Conservation (phyloP, 2,329 filamentous ascomycete species). For the Gremmenia infestans region DNA sequence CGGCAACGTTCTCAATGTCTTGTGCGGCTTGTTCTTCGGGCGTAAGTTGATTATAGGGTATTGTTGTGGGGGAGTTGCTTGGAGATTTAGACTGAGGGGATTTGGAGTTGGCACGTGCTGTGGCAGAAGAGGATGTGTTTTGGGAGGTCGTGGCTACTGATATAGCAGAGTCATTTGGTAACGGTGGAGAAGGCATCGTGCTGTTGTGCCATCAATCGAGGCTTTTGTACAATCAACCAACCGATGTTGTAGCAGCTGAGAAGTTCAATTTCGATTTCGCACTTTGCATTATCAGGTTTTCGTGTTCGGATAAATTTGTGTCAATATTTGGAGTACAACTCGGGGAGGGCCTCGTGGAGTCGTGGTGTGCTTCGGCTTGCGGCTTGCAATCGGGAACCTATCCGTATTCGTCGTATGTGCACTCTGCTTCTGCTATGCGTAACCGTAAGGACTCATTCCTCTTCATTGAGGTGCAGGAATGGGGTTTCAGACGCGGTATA, state of each 20-base stretch:
- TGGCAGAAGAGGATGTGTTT: neutral
- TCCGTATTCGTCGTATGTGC: neutral
- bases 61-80: neutral
- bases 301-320: neutral
- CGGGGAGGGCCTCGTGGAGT: neutral
- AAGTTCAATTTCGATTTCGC: neutral
- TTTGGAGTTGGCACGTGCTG: constrained; percentile 1
- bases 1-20: constrained; percentile 18
- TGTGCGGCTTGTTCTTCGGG: constrained; percentile 14
- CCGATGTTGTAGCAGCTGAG: neutral
- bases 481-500: neutral
- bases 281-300: neutral
- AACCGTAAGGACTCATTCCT: neutral
- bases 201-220: neutral
- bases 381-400: neutral
- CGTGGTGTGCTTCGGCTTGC: neutral
- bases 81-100: constrained; percentile 7
- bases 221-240: neutral
- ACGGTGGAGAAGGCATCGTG: neutral
- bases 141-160: constrained; percentile 5
- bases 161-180: constrained; percentile 19
- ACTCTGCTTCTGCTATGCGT: neutral
- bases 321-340: neutral
- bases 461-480: neutral
- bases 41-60: constrained; percentile 7